Base-by-base conservation (phyloP, 1,284 basidiomycete genomes). In the Xerocomus minutiporus region DNA sequence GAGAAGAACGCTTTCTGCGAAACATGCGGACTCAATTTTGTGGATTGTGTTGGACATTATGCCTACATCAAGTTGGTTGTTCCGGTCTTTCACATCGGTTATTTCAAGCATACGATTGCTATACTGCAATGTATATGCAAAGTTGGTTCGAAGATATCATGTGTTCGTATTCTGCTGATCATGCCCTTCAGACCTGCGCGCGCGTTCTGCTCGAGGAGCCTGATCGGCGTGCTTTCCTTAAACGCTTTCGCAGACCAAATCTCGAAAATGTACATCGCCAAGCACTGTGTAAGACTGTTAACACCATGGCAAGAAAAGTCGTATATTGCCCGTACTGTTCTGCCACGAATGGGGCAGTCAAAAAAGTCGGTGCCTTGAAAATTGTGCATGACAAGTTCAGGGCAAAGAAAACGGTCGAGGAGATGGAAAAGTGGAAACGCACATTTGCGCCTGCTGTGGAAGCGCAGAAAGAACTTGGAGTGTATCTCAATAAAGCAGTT, bases 371-470 rank as follows among this genome's bases (percentile, higher is more conserved):
- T 4, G 85, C 93, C 5, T 69, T 99, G 62, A 96, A 94, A 71
- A 98, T 99, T 62, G 91, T 96, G 43, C 97, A 99, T 68, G 97
- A 99, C 75, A 97, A 97, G 70, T 99, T 93, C 69, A 81, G 96
- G 39, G 92, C 93, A 5, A 95, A 96, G 73, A 98, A 97, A 76
- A 91, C 91, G 5, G 87, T 86, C 2, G 89, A 88, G 38, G 91
- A 95, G 70, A 85, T 93, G 75, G 88, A 91, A 63, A 84, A 83
- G 60, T 99, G 91, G 84, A 89, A 92, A 70, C 78, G 79, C 62
- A 90, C 87, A 3, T 99, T 99, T 65, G 75, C 80, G 7, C 80
- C 83, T 17, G 95, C 94, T 15, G 77, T 97, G 38, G 87, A 88
- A 63, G 87, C 90, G 34, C 89, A 94, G 68, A 93, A 90, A 69